These are phyloP conservation scores for Lipomyces starkeyi DNA, from an alignment of 805 yeast species.

Conservation along the genomic window DNA sequence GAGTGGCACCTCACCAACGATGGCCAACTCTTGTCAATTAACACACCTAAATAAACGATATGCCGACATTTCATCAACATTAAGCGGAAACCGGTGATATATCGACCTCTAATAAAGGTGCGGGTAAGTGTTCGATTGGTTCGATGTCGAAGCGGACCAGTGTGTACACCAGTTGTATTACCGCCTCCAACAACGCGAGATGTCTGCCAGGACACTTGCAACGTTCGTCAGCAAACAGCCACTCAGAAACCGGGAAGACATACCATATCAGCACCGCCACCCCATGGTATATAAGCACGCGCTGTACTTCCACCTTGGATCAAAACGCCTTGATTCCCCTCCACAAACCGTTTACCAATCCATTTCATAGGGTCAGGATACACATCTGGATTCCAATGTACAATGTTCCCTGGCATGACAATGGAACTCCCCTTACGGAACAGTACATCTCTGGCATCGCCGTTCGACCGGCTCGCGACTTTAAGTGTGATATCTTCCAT, in stretches of 20 bases:
- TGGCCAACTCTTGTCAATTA: too few relatives aligned
- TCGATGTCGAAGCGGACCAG: constrained; percentile 22
- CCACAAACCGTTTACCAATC: constrained; percentile 27
- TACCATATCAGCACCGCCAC: constrained; percentile 32
- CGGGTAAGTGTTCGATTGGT: constrained; percentile 9
- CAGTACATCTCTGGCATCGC: not conserved
- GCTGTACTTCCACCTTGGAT: constrained; percentile 12
- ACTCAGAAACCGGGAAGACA: not conserved
- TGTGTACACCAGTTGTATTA: constrained; percentile 17
- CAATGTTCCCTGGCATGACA: constrained; percentile 17
- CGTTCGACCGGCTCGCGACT: constrained; percentile 14
- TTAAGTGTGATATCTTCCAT: constrained; percentile 18
- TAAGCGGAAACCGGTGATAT: too few relatives aligned
- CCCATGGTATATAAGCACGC: constrained; percentile 29
- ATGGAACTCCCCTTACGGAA: not conserved
- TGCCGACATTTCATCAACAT: too few relatives aligned
- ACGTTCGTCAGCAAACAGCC: not conserved
- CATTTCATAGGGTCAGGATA: constrained; percentile 34
- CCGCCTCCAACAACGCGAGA: constrained; percentile 24
- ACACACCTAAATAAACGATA: too few relatives aligned
- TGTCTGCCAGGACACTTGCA: constrained; percentile 30
- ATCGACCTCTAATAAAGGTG: not conserved
- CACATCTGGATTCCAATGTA: constrained; percentile 33
- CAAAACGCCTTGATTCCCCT: constrained; percentile 19
- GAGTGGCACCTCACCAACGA: too few relatives aligned